A percentile compares a stretch with the other conserved stretches of the same genome.
Conservation (phyloP, 352 stramenopile species). For the Hyaloperonospora arabidopsidis region DNA sequence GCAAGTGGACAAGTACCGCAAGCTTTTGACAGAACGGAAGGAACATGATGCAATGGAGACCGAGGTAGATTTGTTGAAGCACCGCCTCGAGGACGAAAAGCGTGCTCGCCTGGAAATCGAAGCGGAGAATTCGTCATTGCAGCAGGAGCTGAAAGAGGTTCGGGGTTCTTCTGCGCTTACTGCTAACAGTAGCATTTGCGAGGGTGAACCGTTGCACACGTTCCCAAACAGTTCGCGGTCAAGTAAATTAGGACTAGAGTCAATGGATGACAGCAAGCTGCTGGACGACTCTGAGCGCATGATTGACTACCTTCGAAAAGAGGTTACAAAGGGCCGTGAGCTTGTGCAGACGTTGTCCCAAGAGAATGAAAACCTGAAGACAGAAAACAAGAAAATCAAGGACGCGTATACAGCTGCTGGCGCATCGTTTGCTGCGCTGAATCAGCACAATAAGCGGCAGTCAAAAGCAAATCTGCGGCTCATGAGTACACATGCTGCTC, state of each 20-base stretch:
- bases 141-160: slow-evolving; percentile 60
- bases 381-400: slow-evolving; percentile 86
- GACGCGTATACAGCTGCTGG: slow-evolving; percentile 88
- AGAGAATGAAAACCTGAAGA: slow-evolving; percentile 81
- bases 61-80: slow-evolving; percentile 65
- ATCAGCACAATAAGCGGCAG: slow-evolving; percentile 91
- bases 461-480: slow-evolving; percentile 88
- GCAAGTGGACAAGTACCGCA: slow-evolving; percentile 63
- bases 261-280: slow-evolving; percentile 54
- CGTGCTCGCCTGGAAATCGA: slow-evolving; percentile 58
- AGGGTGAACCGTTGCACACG: slow-evolving; percentile 31
- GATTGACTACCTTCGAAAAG: slow-evolving; percentile 76
- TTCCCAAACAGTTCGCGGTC: slow-evolving; percentile 22
- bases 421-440: slow-evolving; percentile 87
- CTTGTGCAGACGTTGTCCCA: slow-evolving; percentile 51
- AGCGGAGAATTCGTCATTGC: slow-evolving; percentile 62
- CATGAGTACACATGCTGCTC: slow-evolving; percentile 76
- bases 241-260: slow-evolving; percentile 33
- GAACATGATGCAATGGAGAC: slow-evolving; percentile 72
- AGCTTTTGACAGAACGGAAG: slow-evolving; percentile 47
- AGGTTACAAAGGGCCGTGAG: slow-evolving; percentile 71
- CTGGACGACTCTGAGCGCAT: slow-evolving; percentile 79
- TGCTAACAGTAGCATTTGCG: slow-evolving; percentile 29
- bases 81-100: slow-evolving; percentile 75
- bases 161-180: slow-evolving; percentile 37